Evolutionary conservation across 192 early-diverging fungal species (phyloP).

Genomic region (Obelidium mucronatum): DNA sequence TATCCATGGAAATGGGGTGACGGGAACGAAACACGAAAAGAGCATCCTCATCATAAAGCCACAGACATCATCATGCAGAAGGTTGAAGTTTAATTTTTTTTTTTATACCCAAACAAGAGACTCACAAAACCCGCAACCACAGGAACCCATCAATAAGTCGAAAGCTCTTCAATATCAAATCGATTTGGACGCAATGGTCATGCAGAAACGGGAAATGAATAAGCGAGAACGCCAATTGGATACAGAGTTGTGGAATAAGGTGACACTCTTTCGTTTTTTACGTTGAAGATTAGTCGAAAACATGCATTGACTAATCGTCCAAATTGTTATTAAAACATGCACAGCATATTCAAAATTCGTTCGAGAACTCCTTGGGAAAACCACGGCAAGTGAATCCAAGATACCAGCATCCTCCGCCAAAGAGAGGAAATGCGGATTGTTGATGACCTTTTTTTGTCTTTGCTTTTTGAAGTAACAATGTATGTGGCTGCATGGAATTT

Average conservation of each 20-base stretch:
- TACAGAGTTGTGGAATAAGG: constrained; percentile 17
- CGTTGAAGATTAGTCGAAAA: too few species aligned
- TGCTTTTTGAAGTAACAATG: too few species aligned
- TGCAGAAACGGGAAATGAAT: not conserved
- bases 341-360: constrained; percentile 24
- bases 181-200: constrained; percentile 14
- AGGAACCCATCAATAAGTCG: constrained; percentile 3
- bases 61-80: constrained; percentile 12
- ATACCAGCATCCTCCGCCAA: too few species aligned
- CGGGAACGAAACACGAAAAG: not conserved
- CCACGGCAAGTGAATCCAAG: too few species aligned
- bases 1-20: constrained; percentile 28
- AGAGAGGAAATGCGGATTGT: too few species aligned
- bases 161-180: constrained; percentile 11
- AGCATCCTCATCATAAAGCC: constrained; percentile 9
- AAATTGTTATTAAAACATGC: not conserved
- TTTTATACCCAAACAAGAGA: too few species aligned
- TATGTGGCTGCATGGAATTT: too few species aligned
- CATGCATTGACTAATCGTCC: too few species aligned
- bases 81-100: too few species aligned
- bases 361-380: constrained; percentile 19
- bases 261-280: not conserved
- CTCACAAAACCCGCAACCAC: not conserved
- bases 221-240: not conserved
- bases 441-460: too few species aligned